Base-by-base conservation (phyloP, 371 early-diverging fungal species). In the Mortierella sp. region DNA sequence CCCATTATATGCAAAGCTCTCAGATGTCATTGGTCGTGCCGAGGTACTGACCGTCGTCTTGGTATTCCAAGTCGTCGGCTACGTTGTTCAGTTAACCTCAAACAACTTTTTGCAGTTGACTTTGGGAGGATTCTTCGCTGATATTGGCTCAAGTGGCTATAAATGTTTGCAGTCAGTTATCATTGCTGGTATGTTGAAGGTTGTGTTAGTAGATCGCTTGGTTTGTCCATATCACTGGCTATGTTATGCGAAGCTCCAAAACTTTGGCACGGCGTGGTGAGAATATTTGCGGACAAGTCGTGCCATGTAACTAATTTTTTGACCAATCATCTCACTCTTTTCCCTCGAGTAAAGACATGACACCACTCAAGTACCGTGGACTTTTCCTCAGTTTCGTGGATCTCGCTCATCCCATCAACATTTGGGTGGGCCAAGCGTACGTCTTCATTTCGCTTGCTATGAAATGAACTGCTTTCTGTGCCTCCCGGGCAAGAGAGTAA, bases 21-120 rank as follows among this genome's bases (percentile, higher is more conserved):
- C 65, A 29, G 65, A 65, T 16, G 65, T 65, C 23, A 65, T 57
- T n/a, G 65, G 65, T 47, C 65, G 65, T 65, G 37, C 65, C 12
- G 47, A 57, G 16, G 50, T 55, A 14, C 9, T 65, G n/a, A 47
- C 57, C 21, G 4, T 65, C 44, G 65, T 48, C 65, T 45, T 65
- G 65, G 16, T 57, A 6, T 21, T 65, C 48, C 23, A 65, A 19
- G 48, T 65, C 15, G 16, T 26, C 29, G 65, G 65, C 30, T 57
- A 57, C 47, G 47, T 48, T 46, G 47, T 45, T n/a, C 26, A 47
- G 7, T 23, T 21, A 45, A 60, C 60, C 14, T 47, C 60, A 26
- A 60, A 60, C 48, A 26, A 18, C 1, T 60, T 60, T 60, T 7
- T 14, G 21, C 28, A 47, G 47, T 60, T 45, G 43, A 26, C 60